phyloP scores from a whole-genome alignment of 148 eudicot genomes.

The Suaeda aralocaspica region DNA sequence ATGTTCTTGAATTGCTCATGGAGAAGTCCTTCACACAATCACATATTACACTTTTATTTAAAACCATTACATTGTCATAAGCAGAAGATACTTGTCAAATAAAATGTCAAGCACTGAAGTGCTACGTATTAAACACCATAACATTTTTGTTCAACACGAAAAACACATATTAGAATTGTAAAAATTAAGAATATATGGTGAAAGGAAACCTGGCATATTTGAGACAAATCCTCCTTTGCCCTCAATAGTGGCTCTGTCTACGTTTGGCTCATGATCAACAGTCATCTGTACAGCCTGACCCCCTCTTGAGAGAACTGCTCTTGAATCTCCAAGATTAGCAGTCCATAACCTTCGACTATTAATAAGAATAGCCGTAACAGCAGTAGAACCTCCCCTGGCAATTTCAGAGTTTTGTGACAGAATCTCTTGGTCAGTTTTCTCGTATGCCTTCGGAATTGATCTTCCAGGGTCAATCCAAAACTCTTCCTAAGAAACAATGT shows the following conservation, averaged over 20 bases:
- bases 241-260: slow-evolving; percentile 45
- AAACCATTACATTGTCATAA: neutral
- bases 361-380: slow-evolving; percentile 57
- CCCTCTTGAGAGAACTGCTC: slow-evolving; percentile 50
- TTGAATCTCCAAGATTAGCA: slow-evolving; percentile 59
- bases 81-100: neutral
- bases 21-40: neutral
- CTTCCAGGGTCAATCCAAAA: slow-evolving; percentile 53
- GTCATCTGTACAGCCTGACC: slow-evolving; percentile 54
- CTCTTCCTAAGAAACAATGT: slow-evolving; percentile 39
- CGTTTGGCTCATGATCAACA: slow-evolving; percentile 53
- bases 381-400: slow-evolving; percentile 59
- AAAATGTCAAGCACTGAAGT: neutral
- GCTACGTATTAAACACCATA: neutral
- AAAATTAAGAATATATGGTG: neutral
- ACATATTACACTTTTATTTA: too few relatives aligned
- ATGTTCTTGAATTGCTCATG: neutral
- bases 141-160: too few relatives aligned
- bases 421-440: slow-evolving; percentile 50
- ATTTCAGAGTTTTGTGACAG: slow-evolving; percentile 39
- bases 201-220: slow-evolving; percentile 51
- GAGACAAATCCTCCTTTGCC: slow-evolving; percentile 60
- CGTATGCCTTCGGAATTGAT: slow-evolving; percentile 50
- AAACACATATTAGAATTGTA: too few relatives aligned
- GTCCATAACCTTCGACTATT: slow-evolving; percentile 51